Evolutionary conservation across 305 asterid species (phyloP).

Genomic region (Fraxinus dipetala): DNA sequence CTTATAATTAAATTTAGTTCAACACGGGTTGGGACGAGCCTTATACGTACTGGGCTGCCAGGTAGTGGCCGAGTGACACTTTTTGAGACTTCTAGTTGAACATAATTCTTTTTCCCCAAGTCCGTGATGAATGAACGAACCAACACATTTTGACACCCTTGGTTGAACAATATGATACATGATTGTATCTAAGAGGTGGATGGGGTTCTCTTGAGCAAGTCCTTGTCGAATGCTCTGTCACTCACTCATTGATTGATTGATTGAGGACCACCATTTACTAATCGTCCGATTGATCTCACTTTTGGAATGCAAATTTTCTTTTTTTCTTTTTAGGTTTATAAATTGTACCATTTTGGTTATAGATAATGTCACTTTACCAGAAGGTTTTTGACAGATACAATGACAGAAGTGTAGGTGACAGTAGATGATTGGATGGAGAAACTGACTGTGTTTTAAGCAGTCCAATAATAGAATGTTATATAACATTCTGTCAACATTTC

Average conservation of each 20-base stretch:
- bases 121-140: neutral
- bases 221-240: conserved; percentile 36
- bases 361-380: too few relatives aligned
- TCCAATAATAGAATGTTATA: too few relatives aligned
- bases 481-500: too few relatives aligned
- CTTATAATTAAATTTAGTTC: neutral
- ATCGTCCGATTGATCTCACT: conserved; percentile 31
- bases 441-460: too few relatives aligned
- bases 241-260: conserved; percentile 36
- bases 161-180: neutral
- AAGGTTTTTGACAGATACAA: too few relatives aligned
- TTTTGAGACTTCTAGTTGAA: neutral
- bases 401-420: too few relatives aligned
- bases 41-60: neutral
- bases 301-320: conserved; percentile 23
- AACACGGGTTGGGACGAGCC: neutral
- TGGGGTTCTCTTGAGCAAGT: conserved; percentile 32
- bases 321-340: conserved; percentile 7
- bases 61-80: neutral
- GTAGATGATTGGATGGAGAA: too few relatives aligned
- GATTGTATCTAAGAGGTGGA: conserved; percentile 21
- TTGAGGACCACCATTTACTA: conserved; percentile 55
- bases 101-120: neutral
- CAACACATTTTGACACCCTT: neutral
- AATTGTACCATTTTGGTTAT: conserved; percentile 13